Conservation (phyloP, 208 protist genomes). For the Angomonas ambiguus region DNA sequence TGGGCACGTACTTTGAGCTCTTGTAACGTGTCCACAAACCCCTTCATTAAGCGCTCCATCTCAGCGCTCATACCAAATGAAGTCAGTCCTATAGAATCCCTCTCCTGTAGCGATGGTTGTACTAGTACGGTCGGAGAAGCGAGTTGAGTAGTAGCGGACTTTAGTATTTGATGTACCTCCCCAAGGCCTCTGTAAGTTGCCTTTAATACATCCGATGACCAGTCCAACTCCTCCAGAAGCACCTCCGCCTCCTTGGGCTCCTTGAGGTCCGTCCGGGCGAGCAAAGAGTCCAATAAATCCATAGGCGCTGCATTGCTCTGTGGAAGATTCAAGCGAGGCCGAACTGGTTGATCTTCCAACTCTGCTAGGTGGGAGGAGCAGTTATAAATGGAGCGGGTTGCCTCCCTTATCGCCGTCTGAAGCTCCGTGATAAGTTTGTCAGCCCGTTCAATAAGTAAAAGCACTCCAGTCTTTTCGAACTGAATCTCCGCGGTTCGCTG, state of each 20-base stretch:
- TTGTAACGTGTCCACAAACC: slow-evolving; percentile 33
- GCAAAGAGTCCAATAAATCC: neutral
- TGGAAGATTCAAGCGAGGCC: neutral
- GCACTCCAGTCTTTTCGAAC: slow-evolving; percentile 45
- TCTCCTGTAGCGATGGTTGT: neutral
- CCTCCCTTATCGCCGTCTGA: slow-evolving; percentile 34
- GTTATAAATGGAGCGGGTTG: slow-evolving; percentile 43
- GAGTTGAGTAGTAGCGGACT: neutral
- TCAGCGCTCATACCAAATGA: slow-evolving; percentile 20
- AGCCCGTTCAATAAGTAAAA: slow-evolving; percentile 34
- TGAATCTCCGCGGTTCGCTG: slow-evolving; percentile 27
- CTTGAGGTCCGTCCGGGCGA: neutral
- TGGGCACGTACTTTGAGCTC: slow-evolving; percentile 22
- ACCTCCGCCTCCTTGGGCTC: neutral
- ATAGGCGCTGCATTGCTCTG: neutral
- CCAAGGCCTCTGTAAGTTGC: slow-evolving; percentile 38
- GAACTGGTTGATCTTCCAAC: neutral
- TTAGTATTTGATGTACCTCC: slow-evolving; percentile 8
- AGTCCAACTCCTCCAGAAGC: slow-evolving; percentile 32
- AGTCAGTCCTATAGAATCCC: neutral
- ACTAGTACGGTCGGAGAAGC: neutral
- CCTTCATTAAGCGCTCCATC: slow-evolving; percentile 32
- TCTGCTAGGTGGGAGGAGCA: slow-evolving; percentile 5
- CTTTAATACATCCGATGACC: slow-evolving; percentile 63
- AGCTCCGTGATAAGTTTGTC: slow-evolving; percentile 30